Conservation (phyloP, 78 protist species). For the Pelomyxa schiedti region DNA sequence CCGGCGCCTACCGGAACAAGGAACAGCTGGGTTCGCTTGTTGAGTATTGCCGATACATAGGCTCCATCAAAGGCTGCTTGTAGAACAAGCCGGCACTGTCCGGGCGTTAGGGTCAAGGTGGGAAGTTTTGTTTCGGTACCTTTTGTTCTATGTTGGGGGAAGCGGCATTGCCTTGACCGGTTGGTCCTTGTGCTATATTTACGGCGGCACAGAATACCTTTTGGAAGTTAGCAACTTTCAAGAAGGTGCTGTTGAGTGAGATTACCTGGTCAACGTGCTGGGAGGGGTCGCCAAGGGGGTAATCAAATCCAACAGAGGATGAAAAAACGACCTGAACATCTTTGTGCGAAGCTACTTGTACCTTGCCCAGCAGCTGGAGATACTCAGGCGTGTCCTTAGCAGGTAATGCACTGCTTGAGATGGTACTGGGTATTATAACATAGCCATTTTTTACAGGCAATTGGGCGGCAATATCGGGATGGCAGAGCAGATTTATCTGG, state of each 20-base stretch:
- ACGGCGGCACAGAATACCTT: not conserved
- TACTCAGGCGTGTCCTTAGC: not conserved
- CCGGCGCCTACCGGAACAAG: not conserved
- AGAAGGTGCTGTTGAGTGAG: no score
- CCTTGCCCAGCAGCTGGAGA: not conserved
- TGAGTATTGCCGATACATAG: not conserved
- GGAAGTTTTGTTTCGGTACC: no score
- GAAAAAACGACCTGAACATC: not conserved
- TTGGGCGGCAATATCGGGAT: not conserved
- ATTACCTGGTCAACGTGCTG: no score
- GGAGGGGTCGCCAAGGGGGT: no score
- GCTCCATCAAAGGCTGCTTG: not conserved
- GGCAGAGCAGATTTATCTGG: not conserved
- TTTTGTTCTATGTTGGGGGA: not conserved
- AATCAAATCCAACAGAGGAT: not conserved
- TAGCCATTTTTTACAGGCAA: not conserved
- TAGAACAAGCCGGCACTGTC: not conserved
- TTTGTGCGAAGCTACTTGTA: not conserved
- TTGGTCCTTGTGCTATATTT: not conserved
- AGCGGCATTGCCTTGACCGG: not conserved
- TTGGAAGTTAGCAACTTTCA: no score
- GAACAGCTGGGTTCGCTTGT: not conserved
- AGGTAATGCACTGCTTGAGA: not conserved
- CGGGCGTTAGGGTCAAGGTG: no score
- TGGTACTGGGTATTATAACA: not conserved